Conservation (phyloP, 2,329 filamentous ascomycete species). For the Colletotrichum liriopes region DNA sequence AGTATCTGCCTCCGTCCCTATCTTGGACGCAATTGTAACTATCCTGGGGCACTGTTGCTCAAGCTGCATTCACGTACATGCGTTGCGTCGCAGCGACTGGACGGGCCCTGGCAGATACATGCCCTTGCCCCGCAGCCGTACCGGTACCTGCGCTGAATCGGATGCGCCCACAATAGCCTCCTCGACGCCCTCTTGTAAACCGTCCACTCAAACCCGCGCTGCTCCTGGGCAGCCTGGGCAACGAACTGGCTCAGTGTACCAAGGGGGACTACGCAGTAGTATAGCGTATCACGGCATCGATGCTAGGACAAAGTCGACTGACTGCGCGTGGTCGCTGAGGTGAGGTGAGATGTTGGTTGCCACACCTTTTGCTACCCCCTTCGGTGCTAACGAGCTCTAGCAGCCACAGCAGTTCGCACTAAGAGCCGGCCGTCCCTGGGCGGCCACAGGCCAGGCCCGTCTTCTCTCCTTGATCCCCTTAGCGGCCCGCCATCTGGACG, state of each 20-base stretch:
- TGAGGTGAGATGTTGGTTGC: slow-evolving; percentile 33
- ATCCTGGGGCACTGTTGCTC: slow-evolving; percentile 9
- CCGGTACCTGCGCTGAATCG: slow-evolving; percentile 25
- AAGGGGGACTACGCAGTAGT: slow-evolving; percentile 5
- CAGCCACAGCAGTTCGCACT: slow-evolving; percentile 36
- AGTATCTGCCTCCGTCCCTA: neutral
- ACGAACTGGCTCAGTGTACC: neutral
- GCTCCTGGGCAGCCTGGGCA: slow-evolving; percentile 33
- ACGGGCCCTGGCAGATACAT: slow-evolving; percentile 37
- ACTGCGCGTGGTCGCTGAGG: slow-evolving; percentile 12
- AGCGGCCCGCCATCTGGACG: slow-evolving; percentile 20
- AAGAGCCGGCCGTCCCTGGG: slow-evolving; percentile 25
- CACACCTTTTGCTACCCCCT: slow-evolving; percentile 19
- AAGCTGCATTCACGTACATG: slow-evolving; percentile 11
- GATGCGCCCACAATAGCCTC: slow-evolving; percentile 12
- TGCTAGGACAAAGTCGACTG: neutral
- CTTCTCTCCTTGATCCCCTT: slow-evolving; percentile 6
- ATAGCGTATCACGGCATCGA: neutral
- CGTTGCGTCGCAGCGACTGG: slow-evolving; percentile 16
- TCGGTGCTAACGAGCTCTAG: slow-evolving; percentile 15
- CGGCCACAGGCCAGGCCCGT: slow-evolving; percentile 32
- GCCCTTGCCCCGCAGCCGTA: slow-evolving; percentile 26
- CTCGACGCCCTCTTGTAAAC: slow-evolving; percentile 9
- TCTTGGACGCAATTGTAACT: slow-evolving; percentile 15
- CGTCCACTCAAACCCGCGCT: slow-evolving; percentile 20